Conservation (phyloP, 2,329 filamentous ascomycete species). For the Hypoxylon sp. region DNA sequence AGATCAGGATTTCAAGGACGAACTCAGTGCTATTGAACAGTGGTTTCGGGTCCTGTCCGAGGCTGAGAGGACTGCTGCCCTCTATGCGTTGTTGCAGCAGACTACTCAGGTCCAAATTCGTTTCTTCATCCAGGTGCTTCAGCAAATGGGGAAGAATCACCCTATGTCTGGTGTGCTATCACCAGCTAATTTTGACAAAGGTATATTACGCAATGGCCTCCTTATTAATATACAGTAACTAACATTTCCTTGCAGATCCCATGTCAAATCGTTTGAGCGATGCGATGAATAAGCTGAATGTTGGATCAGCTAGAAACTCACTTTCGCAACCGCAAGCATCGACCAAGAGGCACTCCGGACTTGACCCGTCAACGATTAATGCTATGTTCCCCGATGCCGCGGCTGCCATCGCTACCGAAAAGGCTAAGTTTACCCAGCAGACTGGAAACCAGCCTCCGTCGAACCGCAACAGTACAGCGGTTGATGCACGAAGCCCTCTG, state of each 20-base stretch:
- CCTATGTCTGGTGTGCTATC: conserved; percentile 97
- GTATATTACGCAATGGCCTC: conserved; percentile 63
- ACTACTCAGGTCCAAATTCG: conserved; percentile 99
- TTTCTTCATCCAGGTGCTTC: conserved; percentile 98
- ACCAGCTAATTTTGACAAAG: conserved; percentile 96
- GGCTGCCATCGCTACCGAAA: conserved; percentile 97
- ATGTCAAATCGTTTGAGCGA: conserved; percentile 97
- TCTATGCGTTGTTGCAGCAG: conserved; percentile 96
- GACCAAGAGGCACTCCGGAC: conserved; percentile 92
- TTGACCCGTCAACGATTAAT: conserved; percentile 94
- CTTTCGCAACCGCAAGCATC: conserved; percentile 83
- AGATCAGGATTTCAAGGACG: conserved; percentile 99
- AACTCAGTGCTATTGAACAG: conserved; percentile 98
- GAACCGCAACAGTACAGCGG: conserved; percentile 89
- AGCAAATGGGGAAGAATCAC: conserved; percentile 99
- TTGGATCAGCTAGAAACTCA: conserved; percentile 89
- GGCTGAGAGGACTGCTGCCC: conserved; percentile 92
- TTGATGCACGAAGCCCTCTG: conserved; percentile 83
- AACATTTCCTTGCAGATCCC: conserved; percentile 74
- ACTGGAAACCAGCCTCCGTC: conserved; percentile 91
- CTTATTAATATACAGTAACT: conserved; percentile 26
- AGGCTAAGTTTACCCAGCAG: conserved; percentile 96
- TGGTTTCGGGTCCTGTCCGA: conserved; percentile 99
- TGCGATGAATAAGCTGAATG: conserved; percentile 95
- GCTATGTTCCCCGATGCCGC: conserved; percentile 99